Conservation (phyloP, 768 basidiomycete species). For the Rhodotorula kratochvilovae region DNA sequence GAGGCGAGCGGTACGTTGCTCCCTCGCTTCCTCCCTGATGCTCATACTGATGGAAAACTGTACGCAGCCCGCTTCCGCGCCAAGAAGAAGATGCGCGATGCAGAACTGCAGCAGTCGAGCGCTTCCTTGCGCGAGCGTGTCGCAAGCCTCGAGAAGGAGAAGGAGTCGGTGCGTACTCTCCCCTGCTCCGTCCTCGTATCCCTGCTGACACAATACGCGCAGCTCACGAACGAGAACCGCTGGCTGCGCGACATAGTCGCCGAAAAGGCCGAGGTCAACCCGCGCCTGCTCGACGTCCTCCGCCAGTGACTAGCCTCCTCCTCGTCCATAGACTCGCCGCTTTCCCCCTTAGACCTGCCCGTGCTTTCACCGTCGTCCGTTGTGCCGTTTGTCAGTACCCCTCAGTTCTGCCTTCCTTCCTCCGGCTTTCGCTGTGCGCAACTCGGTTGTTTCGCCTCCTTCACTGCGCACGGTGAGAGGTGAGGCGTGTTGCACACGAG, state of each 20-base stretch:
- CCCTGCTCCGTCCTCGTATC: neutral
- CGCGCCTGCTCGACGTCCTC: neutral
- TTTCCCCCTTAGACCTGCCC: too few relatives aligned
- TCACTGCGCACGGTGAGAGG: too few relatives aligned
- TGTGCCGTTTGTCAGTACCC: too few relatives aligned
- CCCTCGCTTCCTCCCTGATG: neutral
- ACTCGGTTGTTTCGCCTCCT: too few relatives aligned
- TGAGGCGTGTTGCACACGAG: too few relatives aligned
- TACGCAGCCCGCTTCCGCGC: constrained; percentile 23
- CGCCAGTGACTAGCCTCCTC: neutral
- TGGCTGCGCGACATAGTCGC: constrained; percentile 33
- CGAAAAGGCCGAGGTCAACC: constrained; percentile 19
- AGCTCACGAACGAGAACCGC: constrained; percentile 30
- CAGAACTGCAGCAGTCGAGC: constrained; percentile 10
- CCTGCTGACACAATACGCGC: neutral
- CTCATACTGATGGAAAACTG: too few relatives aligned
- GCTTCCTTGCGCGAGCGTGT: constrained; percentile 16
- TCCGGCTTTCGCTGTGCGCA: too few relatives aligned
- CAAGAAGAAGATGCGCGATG: constrained; percentile 33
- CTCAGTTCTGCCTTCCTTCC: neutral
- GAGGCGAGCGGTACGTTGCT: constrained; percentile 26
- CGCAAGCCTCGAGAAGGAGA: constrained; percentile 25
- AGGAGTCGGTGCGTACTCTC: constrained; percentile 13
- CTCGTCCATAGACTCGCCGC: too few relatives aligned
- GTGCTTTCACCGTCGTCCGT: too few relatives aligned